Percentiles rank a stretch among this genome's conserved stretches.
Conservation (phyloP, 257 asterid genomes). For the Solanum pennellii region DNA sequence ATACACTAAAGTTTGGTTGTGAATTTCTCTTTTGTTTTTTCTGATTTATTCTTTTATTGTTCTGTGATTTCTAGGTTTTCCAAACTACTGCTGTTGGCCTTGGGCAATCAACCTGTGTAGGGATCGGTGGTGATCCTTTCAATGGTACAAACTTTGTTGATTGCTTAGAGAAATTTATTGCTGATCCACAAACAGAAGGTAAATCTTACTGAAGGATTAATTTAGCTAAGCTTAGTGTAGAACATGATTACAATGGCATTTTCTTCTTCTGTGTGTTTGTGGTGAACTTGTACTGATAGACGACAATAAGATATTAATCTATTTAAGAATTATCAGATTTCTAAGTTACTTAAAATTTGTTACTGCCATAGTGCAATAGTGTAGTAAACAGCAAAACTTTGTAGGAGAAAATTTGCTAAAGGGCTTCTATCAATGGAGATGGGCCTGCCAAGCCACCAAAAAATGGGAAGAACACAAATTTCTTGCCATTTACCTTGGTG, state of each 20-base stretch:
- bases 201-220: background rate
- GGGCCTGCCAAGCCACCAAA: background rate
- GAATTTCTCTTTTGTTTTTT: background rate
- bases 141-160: conserved; percentile 96
- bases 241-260: background rate
- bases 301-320: background rate
- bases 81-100: conserved; percentile 98
- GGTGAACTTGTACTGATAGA: background rate
- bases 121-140: conserved; percentile 98
- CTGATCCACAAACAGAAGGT: conserved; percentile 98
- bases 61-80: conserved; percentile 48
- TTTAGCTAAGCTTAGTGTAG: background rate
- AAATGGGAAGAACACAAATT: background rate
- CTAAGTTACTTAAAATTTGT: background rate
- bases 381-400: background rate
- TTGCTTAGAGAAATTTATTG: conserved; percentile 79
- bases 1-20: background rate
- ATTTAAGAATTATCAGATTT: background rate
- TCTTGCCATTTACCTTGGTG: background rate
- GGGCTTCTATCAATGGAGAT: background rate
- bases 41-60: background rate
- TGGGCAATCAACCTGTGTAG: conserved; percentile 95
- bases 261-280: background rate
- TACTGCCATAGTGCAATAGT: background rate
- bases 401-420: background rate